These are phyloP conservation scores for Erucastrum elatum DNA, from an alignment of 345 rosid species.

Conservation along the genomic window DNA sequence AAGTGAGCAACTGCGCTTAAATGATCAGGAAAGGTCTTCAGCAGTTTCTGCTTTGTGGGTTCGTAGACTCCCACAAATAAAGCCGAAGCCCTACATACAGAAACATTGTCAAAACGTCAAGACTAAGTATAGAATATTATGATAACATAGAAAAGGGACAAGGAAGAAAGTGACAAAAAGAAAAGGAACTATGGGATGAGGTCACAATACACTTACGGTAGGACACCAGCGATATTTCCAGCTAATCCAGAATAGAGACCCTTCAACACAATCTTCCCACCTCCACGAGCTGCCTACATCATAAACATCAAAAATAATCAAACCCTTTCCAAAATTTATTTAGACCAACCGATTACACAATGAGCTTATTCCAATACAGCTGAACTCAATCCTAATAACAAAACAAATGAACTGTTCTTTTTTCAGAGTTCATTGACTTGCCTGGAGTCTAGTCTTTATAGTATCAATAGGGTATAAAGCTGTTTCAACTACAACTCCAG, in stretches of 20 bases:
- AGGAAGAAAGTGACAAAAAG: too few species aligned
- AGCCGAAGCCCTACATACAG: conserved; percentile 78
- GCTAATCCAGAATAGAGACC: conserved; percentile 97
- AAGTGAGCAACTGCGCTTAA: conserved; percentile 84
- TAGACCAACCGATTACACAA: neutral
- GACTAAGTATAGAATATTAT: neutral
- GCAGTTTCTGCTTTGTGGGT: conserved; percentile 86
- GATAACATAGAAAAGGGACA: too few species aligned
- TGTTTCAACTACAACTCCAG: conserved; percentile 95
- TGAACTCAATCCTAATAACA: conserved; percentile 1
- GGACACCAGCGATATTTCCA: conserved; percentile 91
- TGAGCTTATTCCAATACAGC: neutral
- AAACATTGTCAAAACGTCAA: neutral
- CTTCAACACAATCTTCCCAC: conserved; percentile 72
- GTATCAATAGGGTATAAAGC: conserved; percentile 94
- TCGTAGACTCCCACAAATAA: conserved; percentile 92
- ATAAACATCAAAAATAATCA: neutral
- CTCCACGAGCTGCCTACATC: conserved; percentile 78
- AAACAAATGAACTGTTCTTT: neutral
- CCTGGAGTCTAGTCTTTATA: conserved; percentile 94
- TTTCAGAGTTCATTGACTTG: conserved; percentile 37
- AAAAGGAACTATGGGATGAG: neutral
- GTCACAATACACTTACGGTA: conserved; percentile 64
- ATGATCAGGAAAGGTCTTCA: conserved; percentile 76
- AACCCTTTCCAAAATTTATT: neutral